These are phyloP conservation scores for Cytospora schulzeri DNA, from an alignment of 2,329 filamentous ascomycete genomes.

Conservation along the genomic window DNA sequence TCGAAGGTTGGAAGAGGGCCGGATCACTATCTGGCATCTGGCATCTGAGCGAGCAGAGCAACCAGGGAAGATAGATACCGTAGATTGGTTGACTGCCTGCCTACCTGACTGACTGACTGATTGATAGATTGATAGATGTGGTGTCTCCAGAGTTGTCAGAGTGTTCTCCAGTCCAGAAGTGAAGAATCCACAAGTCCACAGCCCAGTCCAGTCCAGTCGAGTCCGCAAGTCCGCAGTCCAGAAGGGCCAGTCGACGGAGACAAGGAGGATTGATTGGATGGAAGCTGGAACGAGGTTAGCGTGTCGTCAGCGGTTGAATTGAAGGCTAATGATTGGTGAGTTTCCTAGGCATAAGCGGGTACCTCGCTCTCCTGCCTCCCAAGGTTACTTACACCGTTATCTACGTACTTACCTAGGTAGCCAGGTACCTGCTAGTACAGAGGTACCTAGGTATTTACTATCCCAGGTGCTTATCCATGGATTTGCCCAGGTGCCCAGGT, in stretches of 20 bases:
- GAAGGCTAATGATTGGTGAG: neutral
- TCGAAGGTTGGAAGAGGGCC: neutral
- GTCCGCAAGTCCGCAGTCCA: neutral
- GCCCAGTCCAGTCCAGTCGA: neutral
- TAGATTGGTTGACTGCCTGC: too few species aligned
- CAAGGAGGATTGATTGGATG: conserved; percentile 6
- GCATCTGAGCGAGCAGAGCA: neutral
- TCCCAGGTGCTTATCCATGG: too few species aligned
- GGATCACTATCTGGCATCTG: conserved; percentile 1
- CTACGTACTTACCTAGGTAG: neutral
- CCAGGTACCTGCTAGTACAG: too few species aligned
- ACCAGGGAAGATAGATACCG: too few species aligned
- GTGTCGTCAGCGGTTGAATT: neutral
- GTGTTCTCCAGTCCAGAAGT: neutral
- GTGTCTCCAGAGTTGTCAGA: conserved; percentile 1
- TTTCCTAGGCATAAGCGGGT: conserved; percentile 15
- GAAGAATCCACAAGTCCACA: neutral
- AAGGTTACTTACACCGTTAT: neutral
- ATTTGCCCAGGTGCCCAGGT: too few species aligned
- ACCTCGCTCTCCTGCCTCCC: too few species aligned
- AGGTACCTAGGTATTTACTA: too few species aligned
- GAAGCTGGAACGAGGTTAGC: conserved; percentile 7
- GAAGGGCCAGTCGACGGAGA: neutral
- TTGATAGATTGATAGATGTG: neutral
- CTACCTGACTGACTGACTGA: too few species aligned